Conservation (phyloP, 805 yeast species). For the Zygotorulaspora chibaensis region DNA sequence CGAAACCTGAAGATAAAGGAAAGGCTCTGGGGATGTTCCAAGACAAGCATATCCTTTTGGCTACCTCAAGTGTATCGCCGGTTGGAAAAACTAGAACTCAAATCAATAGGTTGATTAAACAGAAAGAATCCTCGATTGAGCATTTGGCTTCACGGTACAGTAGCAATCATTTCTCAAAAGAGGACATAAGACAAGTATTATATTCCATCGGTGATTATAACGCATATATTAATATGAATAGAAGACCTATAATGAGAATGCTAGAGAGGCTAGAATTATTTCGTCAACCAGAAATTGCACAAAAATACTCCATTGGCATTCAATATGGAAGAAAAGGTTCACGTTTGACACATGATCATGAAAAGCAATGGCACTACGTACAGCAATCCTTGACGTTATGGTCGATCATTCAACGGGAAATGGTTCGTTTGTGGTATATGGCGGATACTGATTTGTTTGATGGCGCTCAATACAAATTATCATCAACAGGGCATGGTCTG, state of each 20-base stretch:
- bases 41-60: conserved; percentile 56
- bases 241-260: conserved; percentile 64
- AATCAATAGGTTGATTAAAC: conserved; percentile 55
- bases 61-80: conserved; percentile 64
- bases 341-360: conserved; percentile 67
- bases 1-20: conserved; percentile 37
- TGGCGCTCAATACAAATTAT: conserved; percentile 49
- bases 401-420: conserved; percentile 74
- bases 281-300: conserved; percentile 41
- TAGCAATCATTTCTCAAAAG: conserved; percentile 43
- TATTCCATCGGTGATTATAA: conserved; percentile 79
- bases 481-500: conserved; percentile 78
- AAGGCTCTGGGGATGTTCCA: conserved; percentile 44
- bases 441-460: conserved; percentile 70
- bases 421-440: conserved; percentile 71
- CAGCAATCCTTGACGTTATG: conserved; percentile 69
- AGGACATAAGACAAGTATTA: conserved; percentile 64
- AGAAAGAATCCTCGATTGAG: conserved; percentile 69
- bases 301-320: conserved; percentile 53
- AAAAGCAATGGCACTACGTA: conserved; percentile 69
- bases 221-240: conserved; percentile 63
- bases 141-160: conserved; percentile 48
- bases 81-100: conserved; percentile 50
- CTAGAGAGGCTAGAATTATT: conserved; percentile 46
- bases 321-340: conserved; percentile 65